Evolutionary conservation across 495 filamentous ascomycete genomes (phyloP).

Genomic region (Cairneyella variabilis): DNA sequence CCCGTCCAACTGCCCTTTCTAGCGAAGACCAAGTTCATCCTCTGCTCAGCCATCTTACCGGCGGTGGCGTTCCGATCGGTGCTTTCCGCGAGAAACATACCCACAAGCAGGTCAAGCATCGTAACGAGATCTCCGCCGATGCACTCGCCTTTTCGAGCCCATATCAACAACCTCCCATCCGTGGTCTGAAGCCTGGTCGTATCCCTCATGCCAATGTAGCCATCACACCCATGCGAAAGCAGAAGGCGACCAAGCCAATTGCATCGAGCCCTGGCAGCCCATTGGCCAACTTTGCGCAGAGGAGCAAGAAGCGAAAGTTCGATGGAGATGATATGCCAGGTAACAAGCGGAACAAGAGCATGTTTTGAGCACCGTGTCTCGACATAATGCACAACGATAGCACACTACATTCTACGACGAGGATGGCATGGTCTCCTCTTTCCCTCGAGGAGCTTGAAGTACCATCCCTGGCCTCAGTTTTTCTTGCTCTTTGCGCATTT

Average conservation of each 20-base stretch:
- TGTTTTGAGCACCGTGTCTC: constrained; percentile 33
- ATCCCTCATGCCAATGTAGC: constrained; percentile 50
- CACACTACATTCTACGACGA: constrained; percentile 24
- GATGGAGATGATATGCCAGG: constrained; percentile 29
- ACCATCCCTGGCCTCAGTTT: constrained; percentile 28
- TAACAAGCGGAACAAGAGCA: constrained; percentile 49
- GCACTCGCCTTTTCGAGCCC: constrained; percentile 51
- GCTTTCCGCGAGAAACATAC: constrained; percentile 78
- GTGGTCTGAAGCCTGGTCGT: constrained; percentile 52
- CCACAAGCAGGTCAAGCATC: constrained; percentile 64
- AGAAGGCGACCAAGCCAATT: constrained; percentile 32
- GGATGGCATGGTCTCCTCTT: constrained; percentile 25
- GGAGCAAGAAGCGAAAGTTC: constrained; percentile 47
- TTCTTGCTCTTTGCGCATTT: background rate
- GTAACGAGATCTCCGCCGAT: constrained; percentile 44
- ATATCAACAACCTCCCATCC: constrained; percentile 42
- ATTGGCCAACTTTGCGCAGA: constrained; percentile 25
- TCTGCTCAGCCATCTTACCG: constrained; percentile 64
- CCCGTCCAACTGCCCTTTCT: constrained; percentile 46
- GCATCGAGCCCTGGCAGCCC: constrained; percentile 36
- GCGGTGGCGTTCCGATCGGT: constrained; percentile 63
- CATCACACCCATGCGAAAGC: constrained; percentile 48
- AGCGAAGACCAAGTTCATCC: constrained; percentile 47
- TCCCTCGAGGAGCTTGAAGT: background rate
- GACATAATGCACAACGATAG: constrained; percentile 1